Evolutionary conservation across 1,139 yeast genomes (phyloP).

Genomic region (Candida tropicalis): DNA sequence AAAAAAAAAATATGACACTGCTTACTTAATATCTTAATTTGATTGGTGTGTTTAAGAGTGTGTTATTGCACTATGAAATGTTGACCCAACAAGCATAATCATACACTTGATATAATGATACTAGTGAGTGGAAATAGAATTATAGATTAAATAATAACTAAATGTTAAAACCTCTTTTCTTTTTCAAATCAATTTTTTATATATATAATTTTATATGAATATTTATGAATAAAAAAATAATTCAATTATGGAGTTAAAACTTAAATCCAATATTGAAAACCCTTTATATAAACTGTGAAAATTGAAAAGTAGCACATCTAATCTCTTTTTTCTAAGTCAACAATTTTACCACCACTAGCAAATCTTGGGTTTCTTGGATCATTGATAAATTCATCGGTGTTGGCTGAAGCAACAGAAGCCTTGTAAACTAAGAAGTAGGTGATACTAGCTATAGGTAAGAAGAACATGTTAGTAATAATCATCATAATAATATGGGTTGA

Average conservation of each 20-base stretch:
- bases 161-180: neutral
- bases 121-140: too few relatives aligned
- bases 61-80: too few relatives aligned
- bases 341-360: conserved; percentile 52
- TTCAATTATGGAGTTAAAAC: neutral
- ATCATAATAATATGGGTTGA: too few relatives aligned
- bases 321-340: conserved; percentile 42
- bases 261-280: conserved; percentile 1
- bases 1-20: conserved; percentile 3
- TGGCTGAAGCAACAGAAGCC: conserved; percentile 45
- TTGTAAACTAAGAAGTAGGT: conserved; percentile 48
- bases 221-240: neutral
- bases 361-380: conserved; percentile 61
- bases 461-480: conserved; percentile 21
- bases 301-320: neutral
- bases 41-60: conserved; percentile 3
- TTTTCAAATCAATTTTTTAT: neutral
- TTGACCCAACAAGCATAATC: too few relatives aligned
- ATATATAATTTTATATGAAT: conserved; percentile 4
- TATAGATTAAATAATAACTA: too few relatives aligned
- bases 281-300: neutral
- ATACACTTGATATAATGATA: too few relatives aligned
- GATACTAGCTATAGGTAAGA: conserved; percentile 37
- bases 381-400: conserved; percentile 53
- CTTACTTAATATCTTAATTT: conserved; percentile 5